Evolutionary conservation across 2,329 filamentous ascomycete genomes (phyloP), one percentile per base, ranked within the genome.

Genomic region (Sclerotinia glacialis): DNA sequence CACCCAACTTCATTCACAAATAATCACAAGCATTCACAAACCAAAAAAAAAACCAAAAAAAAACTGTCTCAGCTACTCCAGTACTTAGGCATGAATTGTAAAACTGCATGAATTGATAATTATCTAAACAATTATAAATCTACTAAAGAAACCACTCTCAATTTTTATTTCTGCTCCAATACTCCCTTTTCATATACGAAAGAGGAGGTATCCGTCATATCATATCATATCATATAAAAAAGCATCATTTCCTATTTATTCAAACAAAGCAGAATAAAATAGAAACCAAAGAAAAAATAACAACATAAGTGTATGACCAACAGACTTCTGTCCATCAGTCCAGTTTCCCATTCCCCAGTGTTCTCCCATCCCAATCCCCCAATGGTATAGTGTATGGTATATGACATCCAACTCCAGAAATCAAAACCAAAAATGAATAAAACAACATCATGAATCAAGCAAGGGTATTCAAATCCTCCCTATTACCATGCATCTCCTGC

Each of bases 321-420:
- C 28, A 60, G 44, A 49, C 31, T 54, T 37, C 21, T 54, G 23
- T 37, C 52, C 49, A 50, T 11, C 9, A 28, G 5, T 34, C 52
- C 21, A 14, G 21, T 18, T 31, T 37, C 16, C n/a, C 21, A 18
- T 23, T 8, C 12, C n/a, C 7, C 18, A 4, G 9, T 52, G 26
- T 37, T 18, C 21, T 21, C 21, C 44, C 58, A 49, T 37, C 23
- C 44, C 31, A 49, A 7, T 31, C n/a, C 28, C 21, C 44, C 9
- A 37, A 60, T 26, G 58, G 28, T 60, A 49, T 60, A n/a, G n/a
- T 21, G 21, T 26, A 49, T 49, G 44, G 12, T 49, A 54, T 54
- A 11, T 12, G 18, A 18, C 21, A 49, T 49, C n/a, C 44, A 60
- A 60, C 31, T 49, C 58, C 58, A 54, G 28, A 60, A 60, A 49